Base-by-base conservation (phyloP, 169 alveolate species). In the Cryptosporidium felis region DNA sequence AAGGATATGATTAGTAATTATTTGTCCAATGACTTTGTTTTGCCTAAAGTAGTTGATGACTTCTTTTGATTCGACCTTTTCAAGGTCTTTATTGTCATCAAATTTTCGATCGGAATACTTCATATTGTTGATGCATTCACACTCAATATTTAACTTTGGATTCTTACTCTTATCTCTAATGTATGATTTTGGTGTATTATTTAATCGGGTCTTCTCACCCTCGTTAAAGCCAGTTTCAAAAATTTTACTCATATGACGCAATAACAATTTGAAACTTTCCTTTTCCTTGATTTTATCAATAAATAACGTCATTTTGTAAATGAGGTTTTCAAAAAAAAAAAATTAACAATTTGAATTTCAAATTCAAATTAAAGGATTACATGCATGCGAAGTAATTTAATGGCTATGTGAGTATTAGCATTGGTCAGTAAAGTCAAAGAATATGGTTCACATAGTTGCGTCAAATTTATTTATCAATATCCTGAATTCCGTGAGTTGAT, bases 401-500 rank as follows among this genome's bases (percentile, higher is more conserved):
- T n/a, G n/a, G n/a, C n/a, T n/a, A n/a, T n/a, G n/a, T n/a, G 32
- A 56, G 10, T 6, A 56, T 28, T 26, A 0, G n/a, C 44, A 0
- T 56, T 1, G n/a, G 8, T 56, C n/a, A 56, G 32, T 12, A 14
- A 38, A 38, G n/a, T 8, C 12, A 61, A 8, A 18, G 23, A 36
- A 9, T 42, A 30, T 28, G 18, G 49, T 16, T 6, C 32, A 26
- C 12, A 66, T 45, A 65, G 9, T 23, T 46, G 32, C 16, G 0
- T 38, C 9, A 30, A 53, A 51, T 74, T 36, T 34, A 12, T 51
- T 28, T n/a, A n/a, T 65, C 47, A 44, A n/a, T 14, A 26, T 65
- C 81, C 49, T 1, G 81, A 26, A 65, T 65, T 26, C 81, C 81
- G 9, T 46, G 45, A 21, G 16, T 18, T 26, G 40, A n/a, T 21